Conservation (phyloP, 768 basidiomycete species). For the Holtermanniella nyarrowii region DNA sequence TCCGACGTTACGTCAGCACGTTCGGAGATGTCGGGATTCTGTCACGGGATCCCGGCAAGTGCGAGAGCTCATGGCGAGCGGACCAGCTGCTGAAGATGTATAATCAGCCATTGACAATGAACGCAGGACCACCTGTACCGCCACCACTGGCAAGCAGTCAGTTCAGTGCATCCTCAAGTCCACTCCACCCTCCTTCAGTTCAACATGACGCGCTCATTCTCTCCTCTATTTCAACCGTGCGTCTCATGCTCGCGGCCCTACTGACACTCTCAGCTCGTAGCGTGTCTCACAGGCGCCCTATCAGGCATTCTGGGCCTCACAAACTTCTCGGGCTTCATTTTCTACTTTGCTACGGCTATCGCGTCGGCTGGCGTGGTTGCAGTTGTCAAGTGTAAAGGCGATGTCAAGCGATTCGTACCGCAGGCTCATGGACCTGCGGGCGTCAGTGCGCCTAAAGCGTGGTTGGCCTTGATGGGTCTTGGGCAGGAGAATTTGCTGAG, state of each 20-base stretch:
- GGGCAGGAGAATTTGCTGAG: constrained; percentile 86
- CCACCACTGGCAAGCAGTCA: constrained; percentile 8
- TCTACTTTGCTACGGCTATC: constrained; percentile 61
- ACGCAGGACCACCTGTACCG: constrained; percentile 15
- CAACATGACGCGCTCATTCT: constrained; percentile 32
- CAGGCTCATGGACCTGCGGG: constrained; percentile 17
- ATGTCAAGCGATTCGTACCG: constrained; percentile 26
- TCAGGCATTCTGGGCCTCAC: constrained; percentile 83
- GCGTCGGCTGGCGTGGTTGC: constrained; percentile 58
- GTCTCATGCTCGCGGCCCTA: constrained; percentile 46
- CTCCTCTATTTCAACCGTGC: constrained; percentile 33
- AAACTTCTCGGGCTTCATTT: constrained; percentile 68
- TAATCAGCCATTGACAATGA: too few species aligned
- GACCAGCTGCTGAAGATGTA: too few species aligned
- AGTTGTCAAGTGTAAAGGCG: constrained; percentile 58
- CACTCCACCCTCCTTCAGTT: constrained; percentile 34
- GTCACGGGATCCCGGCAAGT: too few species aligned
- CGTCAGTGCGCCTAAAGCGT: constrained; percentile 45
- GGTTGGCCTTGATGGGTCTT: constrained; percentile 54
- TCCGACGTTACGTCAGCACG: too few species aligned
- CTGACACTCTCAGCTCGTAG: constrained; percentile 61
- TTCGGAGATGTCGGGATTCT: too few species aligned
- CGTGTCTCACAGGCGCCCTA: constrained; percentile 75
- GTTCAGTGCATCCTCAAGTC: constrained; percentile 25
- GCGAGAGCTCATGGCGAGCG: too few species aligned